Base-by-base conservation (phyloP, 164 flowering plant genomes). In the Chloranthus sessilifolius region DNA sequence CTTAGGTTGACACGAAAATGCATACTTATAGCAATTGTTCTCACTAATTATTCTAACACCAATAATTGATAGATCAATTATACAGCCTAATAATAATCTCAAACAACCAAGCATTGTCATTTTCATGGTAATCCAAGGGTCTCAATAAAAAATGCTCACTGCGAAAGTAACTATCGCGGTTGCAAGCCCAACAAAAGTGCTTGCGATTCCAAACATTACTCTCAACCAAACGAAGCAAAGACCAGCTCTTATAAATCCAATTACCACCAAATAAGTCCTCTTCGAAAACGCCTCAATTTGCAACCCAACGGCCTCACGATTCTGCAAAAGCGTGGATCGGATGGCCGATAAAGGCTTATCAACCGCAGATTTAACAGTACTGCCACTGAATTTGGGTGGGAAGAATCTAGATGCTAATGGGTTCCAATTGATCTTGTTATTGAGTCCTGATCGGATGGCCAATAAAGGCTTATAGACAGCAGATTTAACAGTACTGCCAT, bases 181-280 rank as follows among this genome's bases (percentile, higher is more conserved):
- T 4, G 99, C 90, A 24, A 88, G 63, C 2, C 91, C 83, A 55
- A 92, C 68, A 61, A 92, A 81, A 43, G 88, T 76, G 55, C 31
- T 80, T 0, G 97, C 95, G 54, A 88, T 70, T 12, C 89, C 95
- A 65, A 88, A 88, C 95, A 88, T 74, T 11, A 82, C 15, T 76
- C 88, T 72, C 95, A 95, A 88, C 24, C 84, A 54, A 53, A 86
- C 3, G 49, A 79, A 64, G 60, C 95, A 92, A 7, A 79, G 40
- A 0, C 74, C 22, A 22, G 81, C 50, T 15, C 77, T 96, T 20
- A 69, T 82, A 11, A 74, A 86, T 2, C 88, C 96, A 14, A 82
- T 14, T 36, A 92, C 30, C n/a, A 72, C 53, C 69, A 84, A 44
- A 52, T 58, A 73, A 58, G 88, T 83, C 66, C 86, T 79, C 77